These are phyloP conservation scores for Fusarium circinatum DNA, from an alignment of 2,329 filamentous ascomycete species.

Conservation along the genomic window DNA sequence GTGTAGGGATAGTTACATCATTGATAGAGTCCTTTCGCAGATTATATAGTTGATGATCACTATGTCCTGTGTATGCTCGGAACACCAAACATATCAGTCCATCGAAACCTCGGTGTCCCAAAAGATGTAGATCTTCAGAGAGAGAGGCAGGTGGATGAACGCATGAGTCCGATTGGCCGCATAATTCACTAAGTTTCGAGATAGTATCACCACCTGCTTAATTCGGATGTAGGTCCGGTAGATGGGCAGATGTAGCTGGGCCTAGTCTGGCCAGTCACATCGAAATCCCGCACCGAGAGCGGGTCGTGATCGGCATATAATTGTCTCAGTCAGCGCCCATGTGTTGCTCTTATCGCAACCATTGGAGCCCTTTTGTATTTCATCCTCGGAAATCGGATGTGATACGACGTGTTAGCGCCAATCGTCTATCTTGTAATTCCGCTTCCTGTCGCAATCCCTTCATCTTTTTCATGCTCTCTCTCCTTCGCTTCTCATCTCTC, in stretches of 20 bases:
- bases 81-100: not conserved
- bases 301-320: conserved; percentile 31
- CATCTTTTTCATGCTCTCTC: not conserved
- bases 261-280: conserved; percentile 13
- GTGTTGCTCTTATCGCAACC: conserved; percentile 25
- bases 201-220: conserved; percentile 36
- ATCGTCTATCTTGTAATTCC: conserved; percentile 1
- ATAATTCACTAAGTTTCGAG: not conserved
- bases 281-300: conserved; percentile 7
- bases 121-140: conserved; percentile 4
- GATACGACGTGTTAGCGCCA: not conserved
- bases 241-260: not conserved
- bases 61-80: not conserved
- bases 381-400: not conserved
- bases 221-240: conserved; percentile 25
- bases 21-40: not conserved
- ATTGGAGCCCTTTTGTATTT: conserved; percentile 12
- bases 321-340: conserved; percentile 30
- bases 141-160: conserved; percentile 25
- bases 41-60: not conserved
- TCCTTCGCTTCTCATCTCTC: not conserved
- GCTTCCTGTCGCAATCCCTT: not conserved
- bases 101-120: conserved; percentile 1
- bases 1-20: not conserved
- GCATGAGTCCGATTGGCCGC: conserved; percentile 15